Percentiles rank a stretch among this genome's conserved stretches.
Conservation (phyloP, 257 asterid species). For the Capsicum pubescens region DNA sequence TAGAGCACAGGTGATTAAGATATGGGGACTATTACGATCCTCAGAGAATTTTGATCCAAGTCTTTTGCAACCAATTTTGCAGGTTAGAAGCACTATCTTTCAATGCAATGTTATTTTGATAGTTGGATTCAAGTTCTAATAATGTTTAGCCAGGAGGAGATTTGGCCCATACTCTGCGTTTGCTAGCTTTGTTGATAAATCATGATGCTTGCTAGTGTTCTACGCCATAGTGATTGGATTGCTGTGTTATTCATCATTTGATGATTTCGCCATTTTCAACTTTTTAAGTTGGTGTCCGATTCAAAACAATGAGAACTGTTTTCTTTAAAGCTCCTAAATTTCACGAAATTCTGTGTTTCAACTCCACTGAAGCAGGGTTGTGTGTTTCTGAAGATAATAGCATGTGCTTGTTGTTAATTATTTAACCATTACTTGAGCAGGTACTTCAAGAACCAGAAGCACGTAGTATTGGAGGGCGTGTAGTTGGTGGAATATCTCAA, state of each 20-base stretch:
- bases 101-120: background rate
- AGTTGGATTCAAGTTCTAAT: constrained; percentile 18
- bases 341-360: constrained; percentile 2
- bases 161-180: background rate
- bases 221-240: constrained; percentile 7
- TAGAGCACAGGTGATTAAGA: constrained; percentile 84
- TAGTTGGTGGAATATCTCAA: constrained; percentile 91
- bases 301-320: constrained; percentile 9
- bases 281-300: background rate
- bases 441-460: constrained; percentile 95
- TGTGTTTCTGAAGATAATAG: background rate
- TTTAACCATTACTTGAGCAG: constrained; percentile 46
- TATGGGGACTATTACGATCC: constrained; percentile 84
- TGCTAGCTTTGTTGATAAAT: background rate
- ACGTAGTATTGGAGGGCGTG: constrained; percentile 85
- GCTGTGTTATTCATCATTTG: constrained; percentile 18
- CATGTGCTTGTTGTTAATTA: constrained; percentile 35
- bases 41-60: constrained; percentile 86
- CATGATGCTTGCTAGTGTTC: constrained; percentile 13
- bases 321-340: background rate
- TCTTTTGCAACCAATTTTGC: constrained; percentile 80
- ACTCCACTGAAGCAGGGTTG: background rate
- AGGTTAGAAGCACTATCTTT: constrained; percentile 52
- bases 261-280: constrained; percentile 11
- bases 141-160: background rate